Evolutionary conservation across 345 rosid genomes (phyloP), one percentile per base, ranked within the genome.

Genomic region (Murraya koenigii): DNA sequence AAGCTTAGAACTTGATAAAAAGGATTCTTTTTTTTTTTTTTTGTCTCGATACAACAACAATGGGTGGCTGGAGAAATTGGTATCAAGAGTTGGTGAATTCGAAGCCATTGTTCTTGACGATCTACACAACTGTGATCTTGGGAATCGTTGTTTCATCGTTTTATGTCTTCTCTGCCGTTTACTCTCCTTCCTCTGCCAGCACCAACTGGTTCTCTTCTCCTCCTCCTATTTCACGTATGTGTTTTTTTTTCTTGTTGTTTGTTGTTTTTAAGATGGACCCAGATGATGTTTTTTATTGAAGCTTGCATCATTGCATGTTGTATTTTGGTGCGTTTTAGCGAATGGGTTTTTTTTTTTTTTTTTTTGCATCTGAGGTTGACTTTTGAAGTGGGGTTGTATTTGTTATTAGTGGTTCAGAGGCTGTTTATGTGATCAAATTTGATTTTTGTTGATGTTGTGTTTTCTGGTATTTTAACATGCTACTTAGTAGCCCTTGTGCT

Each of bases 111-210:
- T 96, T 96, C 86, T 41, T 90, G 70, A 89, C 98, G 71, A 85
- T 96, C 85, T 96, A 96, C 78, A 88, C 90, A 25, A 85, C 98
- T 11, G 97, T 94, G 69, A 76, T 94, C 74, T 78, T 89, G 17
- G 99, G 99, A 39, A 86, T 89, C 36, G 74, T 91, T 76, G 84
- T 96, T 76, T 94, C 98, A 33, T 84, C 97, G 36, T 85, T 92
- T 61, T 96, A 88, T 79, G 94, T 96, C 76, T 91, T 91, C 88
- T 91, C 99, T n/a, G 93, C 97, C 15, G 74, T 92, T 80, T 89
- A 88, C 86, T 87, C 99, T 59, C n/a, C 79, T 73, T 49, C 87
- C 23, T 55, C 84, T 72, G 75, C 83, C 82, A 79, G 88, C 78
- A 70, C 89, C 71, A 72, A 86, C 19, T 89, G 94, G 94, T 84